These are phyloP conservation scores for Ceratobasidium sp. DNA, from an alignment of 1,284 basidiomycete genomes.

Conservation along the genomic window DNA sequence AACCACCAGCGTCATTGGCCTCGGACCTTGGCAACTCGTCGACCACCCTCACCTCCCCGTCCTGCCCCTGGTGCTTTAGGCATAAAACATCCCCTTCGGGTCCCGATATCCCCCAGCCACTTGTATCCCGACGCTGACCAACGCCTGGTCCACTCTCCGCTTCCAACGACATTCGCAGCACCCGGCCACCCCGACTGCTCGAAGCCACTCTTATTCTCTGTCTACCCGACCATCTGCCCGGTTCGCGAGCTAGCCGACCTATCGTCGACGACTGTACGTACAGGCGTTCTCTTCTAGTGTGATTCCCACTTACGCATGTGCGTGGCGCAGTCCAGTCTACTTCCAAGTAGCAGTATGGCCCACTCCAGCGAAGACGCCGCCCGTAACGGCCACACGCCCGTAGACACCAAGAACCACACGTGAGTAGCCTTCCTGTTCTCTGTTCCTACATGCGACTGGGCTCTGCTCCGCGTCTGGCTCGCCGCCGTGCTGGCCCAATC, in stretches of 20 bases:
- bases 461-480: conserved; percentile 15
- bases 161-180: not conserved
- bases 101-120: conserved; percentile 16
- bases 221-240: conserved; percentile 21
- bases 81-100: conserved; percentile 22
- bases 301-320: conserved; percentile 35
- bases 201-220: not conserved
- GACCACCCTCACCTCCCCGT: conserved; percentile 18
- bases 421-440: conserved; percentile 8
- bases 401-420: conserved; percentile 30
- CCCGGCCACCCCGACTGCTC: conserved; percentile 24
- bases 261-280: conserved; percentile 39
- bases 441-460: not conserved
- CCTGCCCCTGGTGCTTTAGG: not conserved
- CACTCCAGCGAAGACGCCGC: conserved; percentile 20
- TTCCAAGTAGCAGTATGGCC: conserved; percentile 19
- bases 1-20: conserved; percentile 27
- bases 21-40: conserved; percentile 41
- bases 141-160: not conserved
- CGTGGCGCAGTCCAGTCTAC: conserved; percentile 16
- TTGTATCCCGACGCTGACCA: conserved; percentile 24
- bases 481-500: conserved; percentile 5
- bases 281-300: conserved; percentile 9
- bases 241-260: conserved; percentile 38
- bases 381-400: not conserved